Conservation (phyloP, 2,329 filamentous ascomycete genomes). For the Metarhizium humberi region DNA sequence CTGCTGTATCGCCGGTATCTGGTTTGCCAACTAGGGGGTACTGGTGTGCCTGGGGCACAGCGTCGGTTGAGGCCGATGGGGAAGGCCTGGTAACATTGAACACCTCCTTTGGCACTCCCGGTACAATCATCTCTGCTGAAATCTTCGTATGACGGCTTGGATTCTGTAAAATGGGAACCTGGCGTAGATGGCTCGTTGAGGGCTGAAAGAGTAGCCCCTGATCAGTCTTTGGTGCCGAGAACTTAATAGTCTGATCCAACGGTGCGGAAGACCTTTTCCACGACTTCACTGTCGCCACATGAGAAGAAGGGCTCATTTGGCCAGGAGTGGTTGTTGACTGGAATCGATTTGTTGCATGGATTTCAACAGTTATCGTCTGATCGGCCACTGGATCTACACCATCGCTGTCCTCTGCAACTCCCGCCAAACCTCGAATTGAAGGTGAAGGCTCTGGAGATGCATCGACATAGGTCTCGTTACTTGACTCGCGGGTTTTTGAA, state of each 20-base stretch:
- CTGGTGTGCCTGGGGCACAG: neutral
- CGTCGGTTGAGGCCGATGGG: neutral
- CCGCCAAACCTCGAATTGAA: too few relatives aligned
- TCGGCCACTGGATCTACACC: neutral
- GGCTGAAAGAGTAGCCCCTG: conserved; percentile 3
- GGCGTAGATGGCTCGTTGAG: neutral
- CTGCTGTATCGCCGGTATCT: neutral
- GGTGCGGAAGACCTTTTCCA: conserved; percentile 1
- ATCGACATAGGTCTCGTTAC: neutral
- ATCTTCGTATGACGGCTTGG: neutral
- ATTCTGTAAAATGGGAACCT: neutral
- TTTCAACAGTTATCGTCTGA: neutral
- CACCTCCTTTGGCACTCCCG: neutral
- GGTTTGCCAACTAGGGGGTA: neutral
- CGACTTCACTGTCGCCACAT: conserved; percentile 1
- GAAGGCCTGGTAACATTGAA: neutral
- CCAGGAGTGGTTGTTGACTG: neutral
- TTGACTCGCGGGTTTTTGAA: neutral
- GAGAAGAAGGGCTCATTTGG: neutral
- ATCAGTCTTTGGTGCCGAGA: neutral
- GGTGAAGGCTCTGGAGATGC: neutral
- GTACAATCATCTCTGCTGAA: neutral
- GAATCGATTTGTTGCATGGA: neutral
- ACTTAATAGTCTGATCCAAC: neutral
- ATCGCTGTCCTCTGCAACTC: neutral